Conservation (phyloP, 2,329 filamentous ascomycete species). For the Juglanconis oblonga region DNA sequence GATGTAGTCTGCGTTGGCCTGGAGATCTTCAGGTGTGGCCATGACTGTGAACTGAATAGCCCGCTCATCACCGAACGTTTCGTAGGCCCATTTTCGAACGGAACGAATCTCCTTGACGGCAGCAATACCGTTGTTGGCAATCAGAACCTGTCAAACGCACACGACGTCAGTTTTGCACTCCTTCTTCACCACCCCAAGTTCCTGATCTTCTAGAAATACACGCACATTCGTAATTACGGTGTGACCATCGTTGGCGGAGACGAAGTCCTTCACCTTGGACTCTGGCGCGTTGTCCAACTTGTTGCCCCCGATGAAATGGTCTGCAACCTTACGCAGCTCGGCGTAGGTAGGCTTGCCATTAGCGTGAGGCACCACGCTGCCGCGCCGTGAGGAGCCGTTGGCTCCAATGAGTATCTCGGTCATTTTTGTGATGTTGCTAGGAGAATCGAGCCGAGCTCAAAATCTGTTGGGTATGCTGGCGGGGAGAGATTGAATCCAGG, state of each 20-base stretch:
- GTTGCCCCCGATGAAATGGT: constrained; percentile 98
- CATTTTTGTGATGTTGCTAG: constrained; percentile 35
- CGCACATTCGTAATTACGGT: constrained; percentile 97
- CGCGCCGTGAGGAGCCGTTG: constrained; percentile 34
- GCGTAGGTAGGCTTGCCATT: constrained; percentile 68
- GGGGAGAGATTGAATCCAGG: background rate
- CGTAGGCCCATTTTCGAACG: constrained; percentile 99
- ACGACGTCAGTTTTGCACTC: background rate
- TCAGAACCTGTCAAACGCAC: constrained; percentile 68
- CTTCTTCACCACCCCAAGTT: background rate
- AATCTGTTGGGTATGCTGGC: constrained; percentile 8
- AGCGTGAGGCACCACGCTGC: constrained; percentile 47
- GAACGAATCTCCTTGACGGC: constrained; percentile 99
- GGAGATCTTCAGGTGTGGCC: constrained; percentile 96
- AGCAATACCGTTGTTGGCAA: constrained; percentile 99
- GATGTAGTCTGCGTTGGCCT: constrained; percentile 98
- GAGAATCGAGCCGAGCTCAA: constrained; percentile 15
- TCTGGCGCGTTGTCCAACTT: constrained; percentile 75
- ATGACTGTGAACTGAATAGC: constrained; percentile 99
- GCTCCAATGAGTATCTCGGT: constrained; percentile 42
- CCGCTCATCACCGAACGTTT: constrained; percentile 96
- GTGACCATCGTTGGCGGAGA: constrained; percentile 83
- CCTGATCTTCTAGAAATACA: constrained; percentile 13
- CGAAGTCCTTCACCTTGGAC: constrained; percentile 94
- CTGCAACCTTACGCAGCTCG: constrained; percentile 76